Evolutionary conservation across 2,329 filamentous ascomycete species (phyloP), one percentile per base, ranked within the genome.

Genomic region (Diplocarpon mali): DNA sequence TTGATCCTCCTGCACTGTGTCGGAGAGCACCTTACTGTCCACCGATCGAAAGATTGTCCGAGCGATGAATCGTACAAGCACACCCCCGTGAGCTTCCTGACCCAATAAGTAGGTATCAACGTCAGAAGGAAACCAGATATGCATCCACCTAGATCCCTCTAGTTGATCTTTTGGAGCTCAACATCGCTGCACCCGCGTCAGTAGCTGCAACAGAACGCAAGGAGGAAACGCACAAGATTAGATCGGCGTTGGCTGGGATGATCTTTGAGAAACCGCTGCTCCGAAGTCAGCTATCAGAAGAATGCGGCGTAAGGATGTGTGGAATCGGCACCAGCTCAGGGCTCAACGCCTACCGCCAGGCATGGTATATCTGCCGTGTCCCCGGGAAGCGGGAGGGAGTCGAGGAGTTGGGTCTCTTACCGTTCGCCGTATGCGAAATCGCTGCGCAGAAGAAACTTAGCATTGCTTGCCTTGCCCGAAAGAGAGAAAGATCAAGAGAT

Each of bases 261-360:
- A 80, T 70, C 46, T 78, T 80, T 29, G 83, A 78, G 69, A 89
- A 92, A 45, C 86, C 87, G 56, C 84, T 88, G 53, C 48, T 50
- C 45, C 48, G 45, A 45, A 40, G 43, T 48, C 37, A 49, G 41
- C 15, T 28, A 15, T 40, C 31, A 15, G 40, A 35, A 36, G 15
- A 20, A 44, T 36, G 42, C 30, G 28, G 16, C 17, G 31, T 38
- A 9, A 37, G 17, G 27, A 13, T 20, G 20, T 9, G 28, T 14
- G 34, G 15, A 16, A 36, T 38, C 15, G 43, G 34, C 29, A 39
- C 32, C 17, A 15, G 30, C 15, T 35, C 30, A 30, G 42, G 17
- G 38, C 38, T 24, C 37, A 29, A 14, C 35, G 28, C 40, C 43
- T 42, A 35, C 42, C 8, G 34, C 32, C n/a, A 35, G 32, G 29